These are phyloP conservation scores for Gynochthodes officinalis DNA, from an alignment of 257 asterid species.

Conservation along the genomic window DNA sequence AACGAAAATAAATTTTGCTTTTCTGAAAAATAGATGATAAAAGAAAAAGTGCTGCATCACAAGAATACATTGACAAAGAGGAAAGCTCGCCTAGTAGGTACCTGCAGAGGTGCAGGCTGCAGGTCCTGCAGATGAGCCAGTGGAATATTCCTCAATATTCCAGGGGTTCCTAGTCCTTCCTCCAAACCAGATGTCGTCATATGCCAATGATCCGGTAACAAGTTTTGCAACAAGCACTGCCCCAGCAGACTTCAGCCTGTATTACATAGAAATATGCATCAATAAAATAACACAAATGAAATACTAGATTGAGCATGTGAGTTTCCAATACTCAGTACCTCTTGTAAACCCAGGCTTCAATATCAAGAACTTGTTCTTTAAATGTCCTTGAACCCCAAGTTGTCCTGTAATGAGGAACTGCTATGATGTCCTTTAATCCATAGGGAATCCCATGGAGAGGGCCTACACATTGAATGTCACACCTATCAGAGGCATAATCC, in stretches of 20 bases:
- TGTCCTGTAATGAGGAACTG: slow-evolving; percentile 85
- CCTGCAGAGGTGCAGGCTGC: slow-evolving; percentile 92
- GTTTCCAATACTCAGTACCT: slow-evolving; percentile 36
- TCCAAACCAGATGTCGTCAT: slow-evolving; percentile 95
- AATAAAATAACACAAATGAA: neutral
- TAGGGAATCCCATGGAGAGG: slow-evolving; percentile 97
- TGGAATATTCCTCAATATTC: slow-evolving; percentile 85
- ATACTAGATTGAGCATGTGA: neutral
- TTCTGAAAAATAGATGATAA: neutral
- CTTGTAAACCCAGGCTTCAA: slow-evolving; percentile 94
- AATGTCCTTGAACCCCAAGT: slow-evolving; percentile 89
- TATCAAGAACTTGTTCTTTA: slow-evolving; percentile 71
- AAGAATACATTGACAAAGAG: neutral
- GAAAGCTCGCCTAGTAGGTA: slow-evolving; percentile 14
- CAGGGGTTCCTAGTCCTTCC: slow-evolving; percentile 98
- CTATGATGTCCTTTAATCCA: slow-evolving; percentile 88
- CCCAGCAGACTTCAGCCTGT: slow-evolving; percentile 83
- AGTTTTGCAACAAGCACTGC: slow-evolving; percentile 89
- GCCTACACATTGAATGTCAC: slow-evolving; percentile 33
- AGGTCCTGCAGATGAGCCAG: slow-evolving; percentile 99
- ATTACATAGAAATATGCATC: slow-evolving; percentile 1
- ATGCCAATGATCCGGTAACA: slow-evolving; percentile 83
- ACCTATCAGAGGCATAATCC: neutral
- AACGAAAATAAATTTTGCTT: neutral
- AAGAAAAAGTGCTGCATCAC: neutral